Conservation (phyloP, 2,329 filamentous ascomycete genomes). For the Penicillium sp. region DNA sequence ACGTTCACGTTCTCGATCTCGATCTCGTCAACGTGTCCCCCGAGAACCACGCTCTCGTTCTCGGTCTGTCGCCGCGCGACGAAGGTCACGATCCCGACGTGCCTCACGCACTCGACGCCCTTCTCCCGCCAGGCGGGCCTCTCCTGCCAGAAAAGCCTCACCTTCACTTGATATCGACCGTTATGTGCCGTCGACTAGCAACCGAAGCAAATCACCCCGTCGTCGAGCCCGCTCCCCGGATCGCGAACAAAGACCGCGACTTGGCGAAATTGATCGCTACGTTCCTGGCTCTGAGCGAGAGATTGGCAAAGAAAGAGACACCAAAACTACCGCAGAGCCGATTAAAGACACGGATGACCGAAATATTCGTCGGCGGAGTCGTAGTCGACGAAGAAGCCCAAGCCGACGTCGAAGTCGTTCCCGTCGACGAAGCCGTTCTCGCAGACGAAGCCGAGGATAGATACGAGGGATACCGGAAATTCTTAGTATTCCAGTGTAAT, state of each 20-base stretch:
- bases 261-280: slow-evolving; percentile 47
- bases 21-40: slow-evolving; percentile 12
- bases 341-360: slow-evolving; percentile 23
- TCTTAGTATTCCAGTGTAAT: slow-evolving; percentile 1
- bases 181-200: slow-evolving; percentile 44
- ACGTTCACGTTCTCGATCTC: slow-evolving; percentile 11
- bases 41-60: slow-evolving; percentile 19
- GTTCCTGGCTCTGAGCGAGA: slow-evolving; percentile 39
- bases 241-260: slow-evolving; percentile 32
- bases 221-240: slow-evolving; percentile 40
- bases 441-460: slow-evolving; percentile 13
- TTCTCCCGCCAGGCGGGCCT: slow-evolving; percentile 20
- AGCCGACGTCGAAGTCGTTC: slow-evolving; percentile 20
- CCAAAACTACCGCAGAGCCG: slow-evolving; percentile 3
- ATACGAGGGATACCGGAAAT: neutral
- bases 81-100: slow-evolving; percentile 35
- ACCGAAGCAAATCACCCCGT: slow-evolving; percentile 42
- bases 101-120: slow-evolving; percentile 29
- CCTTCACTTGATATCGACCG: slow-evolving; percentile 43
- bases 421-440: slow-evolving; percentile 16
- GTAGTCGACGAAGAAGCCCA: slow-evolving; percentile 16
- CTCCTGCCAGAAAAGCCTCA: neutral
- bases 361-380: slow-evolving; percentile 19
- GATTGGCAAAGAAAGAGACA: slow-evolving; percentile 15
- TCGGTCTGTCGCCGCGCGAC: slow-evolving; percentile 19